phyloP scores from a whole-genome alignment of 345 rosid species.

The Euphorbia pulcherrima region DNA sequence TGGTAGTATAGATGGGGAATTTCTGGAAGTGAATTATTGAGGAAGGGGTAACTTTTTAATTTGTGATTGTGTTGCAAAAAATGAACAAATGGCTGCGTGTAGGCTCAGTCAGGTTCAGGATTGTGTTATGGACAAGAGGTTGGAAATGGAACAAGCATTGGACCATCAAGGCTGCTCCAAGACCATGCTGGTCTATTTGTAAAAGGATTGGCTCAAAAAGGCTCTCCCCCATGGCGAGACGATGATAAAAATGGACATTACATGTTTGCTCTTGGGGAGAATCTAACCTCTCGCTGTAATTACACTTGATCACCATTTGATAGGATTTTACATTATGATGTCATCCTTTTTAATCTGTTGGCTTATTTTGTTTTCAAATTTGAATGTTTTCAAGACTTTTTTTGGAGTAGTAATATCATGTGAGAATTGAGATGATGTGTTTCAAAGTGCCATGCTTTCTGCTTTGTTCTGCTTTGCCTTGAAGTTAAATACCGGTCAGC shows the following conservation, averaged over 20 bases:
- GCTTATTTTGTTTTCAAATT: neutral
- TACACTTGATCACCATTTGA: conserved; percentile 41
- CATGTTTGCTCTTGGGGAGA: conserved; percentile 65
- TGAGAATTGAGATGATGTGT: too few relatives aligned
- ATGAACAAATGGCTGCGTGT: conserved; percentile 56
- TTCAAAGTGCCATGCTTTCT: neutral
- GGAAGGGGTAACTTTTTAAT: conserved; percentile 23
- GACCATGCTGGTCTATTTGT: conserved; percentile 46
- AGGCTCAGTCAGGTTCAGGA: conserved; percentile 74
- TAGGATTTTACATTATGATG: conserved; percentile 20
- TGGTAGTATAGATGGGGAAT: conserved; percentile 20
- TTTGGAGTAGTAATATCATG: too few relatives aligned
- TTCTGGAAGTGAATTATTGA: conserved; percentile 7
- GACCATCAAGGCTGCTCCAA: conserved; percentile 45
- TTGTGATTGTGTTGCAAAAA: conserved; percentile 32
- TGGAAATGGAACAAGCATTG: conserved; percentile 57
- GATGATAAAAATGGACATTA: conserved; percentile 81
- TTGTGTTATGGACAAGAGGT: conserved; percentile 50
- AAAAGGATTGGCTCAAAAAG: conserved; percentile 54
- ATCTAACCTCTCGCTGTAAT: conserved; percentile 72
- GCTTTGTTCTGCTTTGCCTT: neutral
- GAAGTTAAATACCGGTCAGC: neutral
- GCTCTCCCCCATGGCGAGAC: conserved; percentile 64
- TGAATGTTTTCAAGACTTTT: conserved; percentile 4
- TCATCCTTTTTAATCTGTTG: neutral